These are phyloP conservation scores for Nemania diffusa DNA, from an alignment of 2,329 filamentous ascomycete species.

Conservation along the genomic window DNA sequence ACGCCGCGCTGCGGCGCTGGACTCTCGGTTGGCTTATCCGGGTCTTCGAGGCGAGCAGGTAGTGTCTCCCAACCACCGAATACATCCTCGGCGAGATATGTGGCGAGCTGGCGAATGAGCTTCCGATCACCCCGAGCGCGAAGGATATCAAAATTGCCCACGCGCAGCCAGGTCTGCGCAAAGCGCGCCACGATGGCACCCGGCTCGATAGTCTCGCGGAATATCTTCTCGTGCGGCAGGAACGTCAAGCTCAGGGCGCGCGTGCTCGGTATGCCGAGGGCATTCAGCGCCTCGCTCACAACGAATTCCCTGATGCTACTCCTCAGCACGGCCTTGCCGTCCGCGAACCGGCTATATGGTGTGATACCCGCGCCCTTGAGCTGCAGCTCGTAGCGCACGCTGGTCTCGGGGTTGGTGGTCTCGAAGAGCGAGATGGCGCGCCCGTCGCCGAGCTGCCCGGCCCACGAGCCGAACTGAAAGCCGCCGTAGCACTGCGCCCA, in stretches of 20 bases:
- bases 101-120: constrained; percentile 77
- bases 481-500: constrained; percentile 99
- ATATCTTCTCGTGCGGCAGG: constrained; percentile 76
- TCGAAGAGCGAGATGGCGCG: constrained; percentile 96
- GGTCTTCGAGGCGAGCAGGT: constrained; percentile 68
- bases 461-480: constrained; percentile 85
- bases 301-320: constrained; percentile 95
- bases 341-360: constrained; percentile 95
- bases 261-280: constrained; percentile 86
- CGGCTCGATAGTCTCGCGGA: constrained; percentile 84
- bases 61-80: constrained; percentile 89
- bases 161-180: constrained; percentile 88
- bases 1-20: constrained; percentile 63
- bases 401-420: constrained; percentile 76
- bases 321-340: constrained; percentile 91
- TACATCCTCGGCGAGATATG: constrained; percentile 88
- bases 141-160: constrained; percentile 96
- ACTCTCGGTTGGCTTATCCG: constrained; percentile 59
- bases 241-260: constrained; percentile 85
- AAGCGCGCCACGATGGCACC: constrained; percentile 94
- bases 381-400: constrained; percentile 86
- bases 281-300: constrained; percentile 88
- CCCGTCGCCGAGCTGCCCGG: constrained; percentile 93
- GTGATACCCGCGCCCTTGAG: constrained; percentile 94
- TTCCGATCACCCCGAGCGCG: constrained; percentile 81